These are phyloP conservation scores for Capillidium heterosporum DNA, from an alignment of 371 early-diverging fungal species.

Conservation along the genomic window DNA sequence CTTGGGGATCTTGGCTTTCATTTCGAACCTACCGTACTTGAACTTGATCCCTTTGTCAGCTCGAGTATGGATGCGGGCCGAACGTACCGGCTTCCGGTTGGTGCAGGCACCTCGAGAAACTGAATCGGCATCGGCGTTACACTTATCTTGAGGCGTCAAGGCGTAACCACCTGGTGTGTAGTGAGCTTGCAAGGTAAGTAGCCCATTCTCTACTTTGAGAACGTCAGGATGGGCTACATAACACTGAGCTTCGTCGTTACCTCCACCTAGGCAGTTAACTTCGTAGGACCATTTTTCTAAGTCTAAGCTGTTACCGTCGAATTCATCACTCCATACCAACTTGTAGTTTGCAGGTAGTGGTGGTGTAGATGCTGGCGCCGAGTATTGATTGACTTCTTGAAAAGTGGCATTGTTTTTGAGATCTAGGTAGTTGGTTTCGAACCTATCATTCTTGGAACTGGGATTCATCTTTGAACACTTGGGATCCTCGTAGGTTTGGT, in stretches of 20 bases:
- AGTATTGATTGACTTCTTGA: no score
- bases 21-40: conserved; percentile 36
- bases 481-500: no score
- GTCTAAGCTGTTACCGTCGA: conserved; percentile 3
- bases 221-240: conserved; percentile 4
- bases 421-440: no score
- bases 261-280: conserved; percentile 5
- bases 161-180: background rate
- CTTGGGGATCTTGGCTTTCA: conserved; percentile 36
- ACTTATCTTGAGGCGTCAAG: background rate
- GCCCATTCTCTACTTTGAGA: background rate
- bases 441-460: no score
- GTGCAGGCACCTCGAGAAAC: background rate
- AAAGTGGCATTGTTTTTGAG: no score
- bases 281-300: conserved; percentile 1
- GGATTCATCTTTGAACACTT: no score
- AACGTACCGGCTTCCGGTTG: background rate
- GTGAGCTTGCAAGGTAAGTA: background rate
- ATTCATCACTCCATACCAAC: conserved; percentile 1
- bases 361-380: background rate
- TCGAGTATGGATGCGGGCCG: conserved; percentile 1
- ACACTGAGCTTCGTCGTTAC: conserved; percentile 5
- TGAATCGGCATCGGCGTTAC: conserved; percentile 3
- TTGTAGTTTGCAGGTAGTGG: conserved; percentile 1
- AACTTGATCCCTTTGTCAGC: background rate